Evolutionary conservation across 805 yeast genomes (phyloP).

Genomic region (Saturnispora quitensis): DNA sequence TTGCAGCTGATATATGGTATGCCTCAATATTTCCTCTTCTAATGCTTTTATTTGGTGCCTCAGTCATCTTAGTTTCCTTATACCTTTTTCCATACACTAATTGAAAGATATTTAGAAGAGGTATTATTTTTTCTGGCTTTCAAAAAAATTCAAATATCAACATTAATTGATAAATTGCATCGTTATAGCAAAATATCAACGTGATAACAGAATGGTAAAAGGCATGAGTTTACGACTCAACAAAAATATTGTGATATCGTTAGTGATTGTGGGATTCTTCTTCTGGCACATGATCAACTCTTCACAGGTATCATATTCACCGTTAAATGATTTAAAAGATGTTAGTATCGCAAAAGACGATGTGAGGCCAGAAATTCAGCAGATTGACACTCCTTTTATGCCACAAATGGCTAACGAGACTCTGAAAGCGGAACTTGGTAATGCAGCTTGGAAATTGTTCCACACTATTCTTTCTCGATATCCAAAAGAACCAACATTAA

Average conservation of each 20-base stretch:
- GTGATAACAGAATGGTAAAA: neutral
- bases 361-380: neutral
- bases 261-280: neutral
- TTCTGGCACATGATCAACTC: constrained; percentile 3
- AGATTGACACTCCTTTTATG: constrained; percentile 48
- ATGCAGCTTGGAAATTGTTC: constrained; percentile 84
- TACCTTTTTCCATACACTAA: neutral
- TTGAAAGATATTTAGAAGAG: neutral
- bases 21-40: constrained; percentile 32
- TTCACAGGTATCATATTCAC: neutral
- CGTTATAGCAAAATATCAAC: neutral
- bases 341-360: neutral
- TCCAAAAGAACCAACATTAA: constrained; percentile 68
- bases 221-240: neutral
- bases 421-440: constrained; percentile 66
- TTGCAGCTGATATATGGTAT: constrained; percentile 49
- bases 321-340: neutral
- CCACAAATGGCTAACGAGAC: constrained; percentile 83
- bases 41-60: neutral
- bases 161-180: neutral
- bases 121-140: neutral
- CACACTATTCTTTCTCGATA: constrained; percentile 90
- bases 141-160: neutral
- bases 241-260: neutral
- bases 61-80: neutral